phyloP scores from a whole-genome alignment of 2,329 filamentous ascomycete species.

The Coniochaeta sp. region DNA sequence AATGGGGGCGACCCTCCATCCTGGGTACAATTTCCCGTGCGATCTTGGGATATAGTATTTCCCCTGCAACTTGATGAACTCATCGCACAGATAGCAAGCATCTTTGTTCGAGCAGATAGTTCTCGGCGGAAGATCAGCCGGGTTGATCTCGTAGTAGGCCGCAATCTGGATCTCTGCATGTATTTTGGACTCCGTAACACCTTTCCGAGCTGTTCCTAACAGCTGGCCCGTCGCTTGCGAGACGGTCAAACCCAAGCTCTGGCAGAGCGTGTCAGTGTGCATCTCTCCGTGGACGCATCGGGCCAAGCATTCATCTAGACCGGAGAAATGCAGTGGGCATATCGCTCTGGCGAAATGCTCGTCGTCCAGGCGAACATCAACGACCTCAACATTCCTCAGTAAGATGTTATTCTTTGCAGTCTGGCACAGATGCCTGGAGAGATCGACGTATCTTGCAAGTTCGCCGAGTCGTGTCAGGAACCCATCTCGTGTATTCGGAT shows the following conservation, averaged over 20 bases:
- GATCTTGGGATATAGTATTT: constrained; percentile 31
- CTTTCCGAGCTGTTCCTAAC: neutral
- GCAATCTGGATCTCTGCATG: constrained; percentile 45
- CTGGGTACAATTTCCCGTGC: constrained; percentile 36
- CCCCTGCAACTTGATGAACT: constrained; percentile 34
- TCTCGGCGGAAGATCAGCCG: constrained; percentile 23
- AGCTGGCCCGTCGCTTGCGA: neutral
- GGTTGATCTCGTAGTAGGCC: constrained; percentile 29
- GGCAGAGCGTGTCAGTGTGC: neutral
- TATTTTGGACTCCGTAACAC: constrained; percentile 25
- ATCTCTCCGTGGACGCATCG: neutral
- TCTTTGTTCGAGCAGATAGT: constrained; percentile 42
- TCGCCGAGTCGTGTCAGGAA: constrained; percentile 20
- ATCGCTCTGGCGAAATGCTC: constrained; percentile 15
- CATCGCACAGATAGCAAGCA: constrained; percentile 43
- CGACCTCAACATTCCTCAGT: constrained; percentile 20
- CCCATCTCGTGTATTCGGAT: neutral
- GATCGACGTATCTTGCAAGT: constrained; percentile 28
- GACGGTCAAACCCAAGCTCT: neutral
- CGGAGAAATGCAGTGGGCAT: neutral
- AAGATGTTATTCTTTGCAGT: constrained; percentile 22
- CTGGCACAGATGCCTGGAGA: constrained; percentile 23
- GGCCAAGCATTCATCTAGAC: constrained; percentile 6
- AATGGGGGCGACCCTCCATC: constrained; percentile 33
- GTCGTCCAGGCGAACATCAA: constrained; percentile 20